Base-by-base conservation (phyloP, 163 green algal species). In the Smithsoniella earleae region DNA sequence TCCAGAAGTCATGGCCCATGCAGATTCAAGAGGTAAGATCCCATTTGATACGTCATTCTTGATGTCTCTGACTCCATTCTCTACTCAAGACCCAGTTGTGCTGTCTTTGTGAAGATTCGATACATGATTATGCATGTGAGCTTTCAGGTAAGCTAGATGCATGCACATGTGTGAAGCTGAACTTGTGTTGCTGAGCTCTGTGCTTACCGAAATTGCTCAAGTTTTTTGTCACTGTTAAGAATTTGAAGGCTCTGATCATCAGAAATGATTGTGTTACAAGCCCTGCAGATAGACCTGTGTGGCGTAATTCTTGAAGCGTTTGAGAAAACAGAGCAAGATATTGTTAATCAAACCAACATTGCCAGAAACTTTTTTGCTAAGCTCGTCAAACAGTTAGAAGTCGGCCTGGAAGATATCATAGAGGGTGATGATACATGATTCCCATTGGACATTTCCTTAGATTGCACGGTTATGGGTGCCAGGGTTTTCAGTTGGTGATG, bases 351-450 rank as follows among this genome's bases (percentile, higher is more conserved):
- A 33, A 69, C 58, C 3, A 69, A 13, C n/a, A 30, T 36, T 45
- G 64, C 36, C 10, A 38, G 13, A 27, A 58, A 66, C 25, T 86
- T 81, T 74, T 96, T 97, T 77, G 81, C 90, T 54, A 95, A 96
- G 82, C 85, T 97, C 20, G 89, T 97, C 1, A 74, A 79, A 36
- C 86, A 96, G 82, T 85, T 96, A 55, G 91, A 95, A 81, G 82
- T 84, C 43, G 91, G 90, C 55, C 84, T 96, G 74, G 85, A 89
- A 2, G 76, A 77, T 45, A 80, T 91, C 10, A 49, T 10, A 49
- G 40, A n/a, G n/a, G n/a, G n/a, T n/a, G n/a, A n/a, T n/a, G n/a
- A n/a, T n/a, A n/a, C n/a, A n/a, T n/a, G n/a, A n/a, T n/a, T n/a
- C n/a, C n/a, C n/a, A n/a, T n/a, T n/a, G n/a, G n/a, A n/a, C n/a